These are phyloP conservation scores for Exidia glandulosa DNA, from an alignment of 768 basidiomycete species.

Conservation along the genomic window DNA sequence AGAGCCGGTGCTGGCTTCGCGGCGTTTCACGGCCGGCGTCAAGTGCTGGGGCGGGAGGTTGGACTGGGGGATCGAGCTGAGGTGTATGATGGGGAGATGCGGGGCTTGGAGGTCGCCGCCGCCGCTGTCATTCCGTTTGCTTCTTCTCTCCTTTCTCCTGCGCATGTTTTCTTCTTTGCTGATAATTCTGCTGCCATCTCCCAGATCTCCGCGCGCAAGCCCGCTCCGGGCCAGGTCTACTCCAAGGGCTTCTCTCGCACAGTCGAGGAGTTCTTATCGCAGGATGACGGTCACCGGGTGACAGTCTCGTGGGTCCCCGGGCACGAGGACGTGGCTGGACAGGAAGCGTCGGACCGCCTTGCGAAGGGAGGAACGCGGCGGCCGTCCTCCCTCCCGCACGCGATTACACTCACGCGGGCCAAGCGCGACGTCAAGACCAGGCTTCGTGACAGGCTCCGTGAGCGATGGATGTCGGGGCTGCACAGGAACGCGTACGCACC, in stretches of 20 bases:
- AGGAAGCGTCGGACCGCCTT: not conserved
- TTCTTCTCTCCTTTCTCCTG: not conserved
- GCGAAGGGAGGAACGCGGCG: not conserved
- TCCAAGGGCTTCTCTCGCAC: not conserved
- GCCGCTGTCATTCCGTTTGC: not conserved
- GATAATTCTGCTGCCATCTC: not conserved
- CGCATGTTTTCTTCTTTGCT: not conserved
- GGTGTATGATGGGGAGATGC: not conserved
- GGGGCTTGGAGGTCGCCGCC: not conserved
- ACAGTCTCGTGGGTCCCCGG: not conserved
- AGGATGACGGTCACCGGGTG: not conserved
- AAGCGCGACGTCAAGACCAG: not conserved
- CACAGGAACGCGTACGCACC: not conserved
- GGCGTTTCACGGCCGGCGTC: not conserved
- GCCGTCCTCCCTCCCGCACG: not conserved
- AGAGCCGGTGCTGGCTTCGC: not conserved
- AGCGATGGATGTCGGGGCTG: not conserved
- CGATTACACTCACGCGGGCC: not conserved
- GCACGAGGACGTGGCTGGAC: not conserved
- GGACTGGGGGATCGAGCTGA: not conserved
- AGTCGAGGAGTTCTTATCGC: not conserved
- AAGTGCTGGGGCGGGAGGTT: not conserved
- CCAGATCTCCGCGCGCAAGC: not conserved
- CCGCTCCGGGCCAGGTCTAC: not conserved
- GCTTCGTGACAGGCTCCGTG: no score